A percentile compares a stretch with the other conserved stretches of the same genome.
These are phyloP conservation scores for Penicillium crystallinum DNA, from an alignment of 495 filamentous ascomycete genomes.

Conservation along the genomic window DNA sequence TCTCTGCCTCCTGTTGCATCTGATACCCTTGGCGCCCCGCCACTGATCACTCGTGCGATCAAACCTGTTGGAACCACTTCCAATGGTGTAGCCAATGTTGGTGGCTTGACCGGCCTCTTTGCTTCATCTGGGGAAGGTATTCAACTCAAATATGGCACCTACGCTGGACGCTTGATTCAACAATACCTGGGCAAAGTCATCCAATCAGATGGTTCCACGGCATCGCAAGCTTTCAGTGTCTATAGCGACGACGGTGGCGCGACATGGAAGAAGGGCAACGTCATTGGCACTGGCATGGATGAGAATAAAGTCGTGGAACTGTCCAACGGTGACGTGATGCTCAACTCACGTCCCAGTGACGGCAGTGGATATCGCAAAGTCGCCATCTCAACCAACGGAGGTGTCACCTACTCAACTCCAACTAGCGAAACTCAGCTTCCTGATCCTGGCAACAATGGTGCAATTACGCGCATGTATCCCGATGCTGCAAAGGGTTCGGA, in stretches of 20 bases:
- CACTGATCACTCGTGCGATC: neutral
- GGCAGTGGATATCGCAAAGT: neutral
- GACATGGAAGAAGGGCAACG: neutral
- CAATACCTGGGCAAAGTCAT: neutral
- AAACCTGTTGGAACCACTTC: neutral
- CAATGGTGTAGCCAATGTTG: neutral
- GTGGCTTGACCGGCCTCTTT: neutral
- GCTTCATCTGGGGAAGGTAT: neutral
- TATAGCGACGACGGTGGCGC: neutral
- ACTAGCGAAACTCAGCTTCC: neutral
- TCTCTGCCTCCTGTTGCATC: neutral
- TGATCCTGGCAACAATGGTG: neutral
- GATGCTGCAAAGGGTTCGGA: neutral
- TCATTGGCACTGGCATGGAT: neutral
- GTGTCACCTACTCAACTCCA: neutral
- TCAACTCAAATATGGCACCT: neutral
- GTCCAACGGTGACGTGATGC: neutral
- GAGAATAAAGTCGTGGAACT: neutral
- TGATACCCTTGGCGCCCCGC: neutral
- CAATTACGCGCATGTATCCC: neutral
- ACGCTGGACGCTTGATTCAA: neutral
- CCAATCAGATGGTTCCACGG: neutral
- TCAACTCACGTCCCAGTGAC: neutral
- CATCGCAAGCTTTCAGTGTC: neutral
- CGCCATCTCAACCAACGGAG: neutral